A percentile compares a stretch with the other conserved stretches of the same genome.
These are phyloP conservation scores for Zygnema cylindricum DNA, from an alignment of 139 green algal genomes.

Conservation along the genomic window DNA sequence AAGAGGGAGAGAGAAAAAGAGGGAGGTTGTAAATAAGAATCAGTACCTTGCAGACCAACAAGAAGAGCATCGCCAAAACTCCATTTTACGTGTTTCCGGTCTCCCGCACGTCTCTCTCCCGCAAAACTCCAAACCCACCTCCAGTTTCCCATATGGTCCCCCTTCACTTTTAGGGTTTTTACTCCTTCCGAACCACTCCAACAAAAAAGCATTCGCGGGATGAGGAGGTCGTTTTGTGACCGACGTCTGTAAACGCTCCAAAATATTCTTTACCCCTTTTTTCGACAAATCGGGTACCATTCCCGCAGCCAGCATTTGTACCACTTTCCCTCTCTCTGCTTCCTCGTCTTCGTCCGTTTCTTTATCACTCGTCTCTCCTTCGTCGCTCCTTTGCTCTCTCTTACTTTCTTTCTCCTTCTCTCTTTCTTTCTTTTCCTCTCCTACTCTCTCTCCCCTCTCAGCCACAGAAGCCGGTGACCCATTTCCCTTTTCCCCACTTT, in stretches of 20 bases:
- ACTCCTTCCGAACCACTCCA: conserved; percentile 34
- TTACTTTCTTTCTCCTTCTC: not conserved
- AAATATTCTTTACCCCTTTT: not conserved
- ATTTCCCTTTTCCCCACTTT: not conserved
- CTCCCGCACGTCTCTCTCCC: conserved; percentile 27
- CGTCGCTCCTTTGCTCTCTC: not conserved
- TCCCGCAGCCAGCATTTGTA: not conserved
- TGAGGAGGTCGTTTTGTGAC: not conserved
- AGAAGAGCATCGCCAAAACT: conserved; percentile 56
- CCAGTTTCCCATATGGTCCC: not conserved
- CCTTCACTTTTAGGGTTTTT: not conserved
- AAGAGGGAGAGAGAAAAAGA: not conserved
- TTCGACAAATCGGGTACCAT: not conserved
- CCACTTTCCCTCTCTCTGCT: not conserved
- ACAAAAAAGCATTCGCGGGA: conserved; percentile 24
- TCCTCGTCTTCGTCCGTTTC: too few relatives aligned
- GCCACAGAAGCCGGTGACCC: not conserved
- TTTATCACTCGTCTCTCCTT: too few relatives aligned
- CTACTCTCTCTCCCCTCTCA: not conserved
- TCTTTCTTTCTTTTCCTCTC: too few relatives aligned
- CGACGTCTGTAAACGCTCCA: not conserved
- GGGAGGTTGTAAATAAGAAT: not conserved
- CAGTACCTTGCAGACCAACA: conserved; percentile 50
- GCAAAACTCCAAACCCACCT: conserved; percentile 33
- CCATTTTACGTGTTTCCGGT: conserved; percentile 43